Base-by-base conservation (phyloP, 352 stramenopile species). In the Globisporangium mamillatum region DNA sequence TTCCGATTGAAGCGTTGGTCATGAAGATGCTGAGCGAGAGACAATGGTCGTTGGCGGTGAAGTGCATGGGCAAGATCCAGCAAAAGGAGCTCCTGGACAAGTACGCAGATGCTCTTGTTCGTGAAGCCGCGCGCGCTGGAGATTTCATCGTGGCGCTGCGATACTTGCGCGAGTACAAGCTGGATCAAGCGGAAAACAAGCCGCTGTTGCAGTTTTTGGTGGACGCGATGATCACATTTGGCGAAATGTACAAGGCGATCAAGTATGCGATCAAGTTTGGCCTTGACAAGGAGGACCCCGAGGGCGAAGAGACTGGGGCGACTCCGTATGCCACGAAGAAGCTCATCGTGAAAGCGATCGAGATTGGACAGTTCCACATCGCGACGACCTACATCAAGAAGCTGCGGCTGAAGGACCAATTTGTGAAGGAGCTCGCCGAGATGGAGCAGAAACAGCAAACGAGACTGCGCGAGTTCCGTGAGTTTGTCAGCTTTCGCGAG, bases 221-320 rank as follows among this genome's bases (percentile, higher is more conserved):
- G 12, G 76, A 91, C 67, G 75, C 72, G 7, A 89, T 94, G 84
- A 56, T 93, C n/a, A 66, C 60, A 5, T 82, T 91, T 50, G 67
- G 74, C 2, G 88, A 95, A 62, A 86, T 93, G 55, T 95, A 95
- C 84, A 95, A 95, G 69, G 85, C 88, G 2, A 92, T 95, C 69
- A 95, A 95, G 76, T 95, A 95, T 64, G 76, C 86, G 36, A 89
- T 91, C 70, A 95, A 95, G 68, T 94, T 95, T 64, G 83, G 80
- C 3, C 64, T 95, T 1, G 78, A 86, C 53, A 38, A n/a, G 22
- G 59, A 56, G 72, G 72, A 66, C 60, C 64, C 68, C 41, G 44
- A 75, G 58, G 56, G 77, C 64, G 73, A 72, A 54, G 74, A 32
- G 14, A 52, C 38, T 57, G 59, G 6, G 66, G 74, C 18, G 76